Percentiles rank a stretch among this genome's conserved stretches.
phyloP scores from a whole-genome alignment of 805 yeast genomes.

The Allodekkera sacchari region DNA sequence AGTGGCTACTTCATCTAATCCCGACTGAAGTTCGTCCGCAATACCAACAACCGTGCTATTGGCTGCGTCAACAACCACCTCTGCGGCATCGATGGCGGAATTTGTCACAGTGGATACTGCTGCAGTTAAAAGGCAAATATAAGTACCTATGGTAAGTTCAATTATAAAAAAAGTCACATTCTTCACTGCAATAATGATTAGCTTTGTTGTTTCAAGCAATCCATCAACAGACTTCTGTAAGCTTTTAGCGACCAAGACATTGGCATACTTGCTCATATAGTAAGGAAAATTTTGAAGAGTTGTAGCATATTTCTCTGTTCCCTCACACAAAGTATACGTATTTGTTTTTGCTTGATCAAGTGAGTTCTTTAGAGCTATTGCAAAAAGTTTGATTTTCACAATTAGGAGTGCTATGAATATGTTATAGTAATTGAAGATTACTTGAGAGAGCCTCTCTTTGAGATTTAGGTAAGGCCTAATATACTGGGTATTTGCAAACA shows the following conservation, averaged over 20 bases:
- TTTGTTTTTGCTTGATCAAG: constrained; percentile 31
- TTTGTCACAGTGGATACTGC: constrained; percentile 65
- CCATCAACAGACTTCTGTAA: constrained; percentile 42
- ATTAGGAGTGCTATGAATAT: constrained; percentile 45
- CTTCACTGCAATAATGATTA: constrained; percentile 50
- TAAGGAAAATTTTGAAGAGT: constrained; percentile 41
- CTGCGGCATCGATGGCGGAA: constrained; percentile 68
- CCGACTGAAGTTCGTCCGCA: constrained; percentile 58
- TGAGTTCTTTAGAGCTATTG: constrained; percentile 34
- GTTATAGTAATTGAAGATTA: constrained; percentile 60
- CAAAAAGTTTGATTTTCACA: constrained; percentile 54
- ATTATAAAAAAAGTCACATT: constrained; percentile 53
- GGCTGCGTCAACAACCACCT: constrained; percentile 48
- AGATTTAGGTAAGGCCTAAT: constrained; percentile 36
- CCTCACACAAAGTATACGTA: constrained; percentile 36
- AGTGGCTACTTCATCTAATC: constrained; percentile 50
- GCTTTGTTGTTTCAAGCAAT: constrained; percentile 32
- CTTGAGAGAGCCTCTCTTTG: constrained; percentile 50
- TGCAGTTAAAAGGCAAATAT: constrained; percentile 71
- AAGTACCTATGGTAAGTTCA: constrained; percentile 76
- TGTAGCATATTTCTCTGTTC: constrained; percentile 33
- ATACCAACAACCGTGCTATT: constrained; percentile 48
- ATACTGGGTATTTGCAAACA: constrained; percentile 5
- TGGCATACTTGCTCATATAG: constrained; percentile 47
- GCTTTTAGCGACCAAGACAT: constrained; percentile 38